Conservation (phyloP, 2,329 filamentous ascomycete genomes). For the Talaromyces sp. region DNA sequence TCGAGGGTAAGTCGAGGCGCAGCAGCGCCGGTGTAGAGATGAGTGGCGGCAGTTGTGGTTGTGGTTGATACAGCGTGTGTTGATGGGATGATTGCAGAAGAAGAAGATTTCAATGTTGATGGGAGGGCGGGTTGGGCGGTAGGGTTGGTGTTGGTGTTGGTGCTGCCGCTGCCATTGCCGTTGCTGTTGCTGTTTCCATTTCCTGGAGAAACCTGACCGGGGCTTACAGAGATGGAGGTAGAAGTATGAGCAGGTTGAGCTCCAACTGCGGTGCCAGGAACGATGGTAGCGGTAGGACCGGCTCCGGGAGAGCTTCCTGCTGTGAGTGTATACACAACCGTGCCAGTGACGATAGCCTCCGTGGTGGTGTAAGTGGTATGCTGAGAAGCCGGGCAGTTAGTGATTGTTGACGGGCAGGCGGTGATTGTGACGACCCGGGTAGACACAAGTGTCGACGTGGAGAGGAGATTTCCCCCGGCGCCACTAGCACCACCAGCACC, state of each 20-base stretch:
- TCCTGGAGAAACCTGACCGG: background rate
- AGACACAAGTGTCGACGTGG: background rate
- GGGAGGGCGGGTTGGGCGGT: background rate
- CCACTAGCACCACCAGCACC: background rate
- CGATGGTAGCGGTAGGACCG: background rate
- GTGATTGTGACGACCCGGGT: background rate
- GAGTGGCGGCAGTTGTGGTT: background rate
- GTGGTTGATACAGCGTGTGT: background rate
- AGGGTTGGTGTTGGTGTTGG: background rate
- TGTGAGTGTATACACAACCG: background rate
- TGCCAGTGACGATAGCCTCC: background rate
- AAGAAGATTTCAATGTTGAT: background rate
- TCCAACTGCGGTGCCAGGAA: background rate
- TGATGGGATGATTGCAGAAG: background rate
- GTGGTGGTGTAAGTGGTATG: background rate
- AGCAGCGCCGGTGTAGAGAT: background rate
- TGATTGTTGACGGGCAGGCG: background rate
- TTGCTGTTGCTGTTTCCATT: background rate
- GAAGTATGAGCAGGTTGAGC: background rate
- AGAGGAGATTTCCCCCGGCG: background rate
- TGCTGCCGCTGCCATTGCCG: background rate
- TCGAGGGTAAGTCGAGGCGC: background rate
- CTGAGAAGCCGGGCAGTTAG: constrained; percentile 4
- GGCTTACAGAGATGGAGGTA: background rate
- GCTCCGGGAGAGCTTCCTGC: too few relatives aligned